phyloP scores from a whole-genome alignment of 352 stramenopile species.

The Phytopythium mirpurense region DNA sequence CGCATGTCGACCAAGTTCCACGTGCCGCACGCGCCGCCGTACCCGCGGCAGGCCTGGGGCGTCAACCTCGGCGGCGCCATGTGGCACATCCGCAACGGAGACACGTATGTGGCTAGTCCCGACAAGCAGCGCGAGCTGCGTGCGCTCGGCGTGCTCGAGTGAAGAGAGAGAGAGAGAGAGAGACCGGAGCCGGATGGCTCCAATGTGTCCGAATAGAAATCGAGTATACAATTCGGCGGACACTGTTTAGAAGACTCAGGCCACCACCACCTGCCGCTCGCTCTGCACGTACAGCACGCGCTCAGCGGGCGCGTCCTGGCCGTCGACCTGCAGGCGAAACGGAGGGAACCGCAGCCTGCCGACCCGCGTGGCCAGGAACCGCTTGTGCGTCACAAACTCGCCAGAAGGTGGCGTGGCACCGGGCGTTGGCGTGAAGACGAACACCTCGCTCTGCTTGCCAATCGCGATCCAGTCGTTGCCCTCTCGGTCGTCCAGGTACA shows the following conservation, averaged over 20 bases:
- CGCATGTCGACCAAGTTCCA: slow-evolving; percentile 73
- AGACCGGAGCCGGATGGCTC: background rate
- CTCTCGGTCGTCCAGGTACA: slow-evolving; percentile 48
- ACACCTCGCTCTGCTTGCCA: slow-evolving; percentile 51
- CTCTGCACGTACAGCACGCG: slow-evolving; percentile 37
- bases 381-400: slow-evolving; percentile 35
- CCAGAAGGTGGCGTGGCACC: slow-evolving; percentile 3
- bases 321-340: slow-evolving; percentile 36
- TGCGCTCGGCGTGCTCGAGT: slow-evolving; percentile 40
- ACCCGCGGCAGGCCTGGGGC: slow-evolving; percentile 53
- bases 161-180: background rate
- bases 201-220: background rate
- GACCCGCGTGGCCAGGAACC: slow-evolving; percentile 37
- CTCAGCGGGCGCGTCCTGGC: slow-evolving; percentile 12
- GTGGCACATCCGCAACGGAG: slow-evolving; percentile 83
- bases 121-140: slow-evolving; percentile 61
- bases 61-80: slow-evolving; percentile 69
- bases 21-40: slow-evolving; percentile 54
- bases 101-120: slow-evolving; percentile 67
- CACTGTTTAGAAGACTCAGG: background rate
- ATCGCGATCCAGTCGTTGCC: slow-evolving; percentile 66
- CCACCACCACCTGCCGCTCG: slow-evolving; percentile 30
- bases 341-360: slow-evolving; percentile 45
- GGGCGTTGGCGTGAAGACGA: slow-evolving; percentile 16
- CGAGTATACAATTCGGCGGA: background rate